A percentile compares a stretch with the other conserved stretches of the same genome.
These are phyloP conservation scores for Arabidopsis suecica DNA, from an alignment of 345 rosid species.

Conservation along the genomic window DNA sequence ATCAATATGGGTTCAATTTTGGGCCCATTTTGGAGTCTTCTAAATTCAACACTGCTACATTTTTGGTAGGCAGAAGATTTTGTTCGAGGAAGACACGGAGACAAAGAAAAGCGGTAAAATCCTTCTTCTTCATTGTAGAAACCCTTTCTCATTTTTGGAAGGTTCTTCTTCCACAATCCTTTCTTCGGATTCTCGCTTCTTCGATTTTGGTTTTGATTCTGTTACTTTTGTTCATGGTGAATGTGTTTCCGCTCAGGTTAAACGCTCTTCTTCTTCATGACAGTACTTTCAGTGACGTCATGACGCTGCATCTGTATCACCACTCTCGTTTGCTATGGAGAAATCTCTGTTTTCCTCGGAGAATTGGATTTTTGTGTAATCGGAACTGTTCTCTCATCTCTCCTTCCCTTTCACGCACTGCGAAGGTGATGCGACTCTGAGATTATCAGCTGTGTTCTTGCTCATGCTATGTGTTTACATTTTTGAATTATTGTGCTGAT, in stretches of 20 bases:
- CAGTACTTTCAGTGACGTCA: conserved; percentile 20
- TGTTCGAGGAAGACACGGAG: conserved; percentile 23
- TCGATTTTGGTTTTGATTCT: not conserved
- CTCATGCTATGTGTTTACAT: not conserved
- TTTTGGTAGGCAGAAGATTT: not conserved
- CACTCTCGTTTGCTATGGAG: conserved; percentile 42
- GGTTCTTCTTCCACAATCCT: conserved; percentile 23
- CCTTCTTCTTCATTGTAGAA: conserved; percentile 2
- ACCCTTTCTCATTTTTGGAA: conserved; percentile 18
- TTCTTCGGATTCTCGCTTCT: not conserved
- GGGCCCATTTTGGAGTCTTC: not conserved
- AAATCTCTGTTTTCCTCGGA: conserved; percentile 19
- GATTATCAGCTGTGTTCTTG: not conserved
- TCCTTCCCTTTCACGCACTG: conserved; percentile 28
- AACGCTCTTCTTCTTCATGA: conserved; percentile 12
- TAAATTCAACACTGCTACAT: not conserved
- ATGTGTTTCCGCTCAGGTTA: conserved; percentile 16
- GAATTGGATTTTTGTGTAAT: conserved; percentile 22
- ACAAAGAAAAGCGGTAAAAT: conserved; percentile 31
- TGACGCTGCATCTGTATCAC: conserved; percentile 37
- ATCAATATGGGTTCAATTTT: not conserved
- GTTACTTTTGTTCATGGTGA: conserved; percentile 22
- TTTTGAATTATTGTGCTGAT: not conserved
- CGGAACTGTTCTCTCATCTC: conserved; percentile 25
- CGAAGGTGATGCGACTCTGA: conserved; percentile 37